These are phyloP conservation scores for Aspergillus tanneri DNA, from an alignment of 2,329 filamentous ascomycete species.

Conservation along the genomic window DNA sequence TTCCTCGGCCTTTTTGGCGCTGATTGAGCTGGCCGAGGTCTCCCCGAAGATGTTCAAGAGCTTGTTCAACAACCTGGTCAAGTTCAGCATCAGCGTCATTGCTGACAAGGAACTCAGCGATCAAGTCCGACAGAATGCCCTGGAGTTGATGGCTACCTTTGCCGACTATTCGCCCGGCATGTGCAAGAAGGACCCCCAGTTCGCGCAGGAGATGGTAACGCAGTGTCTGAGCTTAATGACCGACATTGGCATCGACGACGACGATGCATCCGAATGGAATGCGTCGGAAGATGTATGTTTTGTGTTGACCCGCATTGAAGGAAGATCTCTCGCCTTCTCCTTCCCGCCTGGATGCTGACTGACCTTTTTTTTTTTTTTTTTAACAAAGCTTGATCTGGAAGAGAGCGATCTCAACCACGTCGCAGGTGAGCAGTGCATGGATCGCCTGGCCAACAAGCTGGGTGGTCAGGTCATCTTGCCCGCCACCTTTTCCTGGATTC, in stretches of 20 bases:
- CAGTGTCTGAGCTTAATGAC: slow-evolving; percentile 98
- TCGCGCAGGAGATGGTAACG: slow-evolving; percentile 95
- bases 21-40: slow-evolving; percentile 93
- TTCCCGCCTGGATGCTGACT: no score
- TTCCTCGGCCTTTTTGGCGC: slow-evolving; percentile 80
- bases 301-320: background rate
- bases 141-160: slow-evolving; percentile 97
- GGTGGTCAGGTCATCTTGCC: slow-evolving; percentile 89
- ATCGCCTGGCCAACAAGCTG: slow-evolving; percentile 93
- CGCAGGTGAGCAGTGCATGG: slow-evolving; percentile 97
- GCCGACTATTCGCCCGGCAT: slow-evolving; percentile 91
- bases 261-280: slow-evolving; percentile 93
- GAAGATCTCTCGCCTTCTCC: no score
- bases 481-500: slow-evolving; percentile 94
- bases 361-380: background rate
- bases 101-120: slow-evolving; percentile 94
- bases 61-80: slow-evolving; percentile 88
- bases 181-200: slow-evolving; percentile 91
- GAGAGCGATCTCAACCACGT: slow-evolving; percentile 98
- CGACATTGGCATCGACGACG: slow-evolving; percentile 89
- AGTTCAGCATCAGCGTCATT: slow-evolving; percentile 89
- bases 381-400: slow-evolving; percentile 74
- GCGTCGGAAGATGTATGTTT: slow-evolving; percentile 77
- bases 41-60: slow-evolving; percentile 96
- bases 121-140: slow-evolving; percentile 85